Base-by-base conservation (phyloP, 441 rosid species). In the Erodium texanum region DNA sequence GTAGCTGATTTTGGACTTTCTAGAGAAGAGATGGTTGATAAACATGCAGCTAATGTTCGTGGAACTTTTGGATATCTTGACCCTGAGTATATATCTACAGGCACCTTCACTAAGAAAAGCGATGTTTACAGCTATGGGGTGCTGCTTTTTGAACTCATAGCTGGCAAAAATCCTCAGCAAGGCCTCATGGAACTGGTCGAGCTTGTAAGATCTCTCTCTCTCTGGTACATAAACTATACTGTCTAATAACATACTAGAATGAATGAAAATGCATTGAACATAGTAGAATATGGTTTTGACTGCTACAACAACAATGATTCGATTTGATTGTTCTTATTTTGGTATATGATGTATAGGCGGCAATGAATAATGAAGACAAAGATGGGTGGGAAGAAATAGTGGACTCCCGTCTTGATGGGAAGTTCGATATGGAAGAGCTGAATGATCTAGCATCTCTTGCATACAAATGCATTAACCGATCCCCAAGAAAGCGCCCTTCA, bases 51-150 rank as follows among this genome's bases (percentile, higher is more conserved):
- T 67, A 64, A 74, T 52, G 32, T 74, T 14, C 63, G 76, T 16
- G 76, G 76, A 27, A 74, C 76, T 32, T 69, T 68, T 65, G 73
- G 73, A 45, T 74, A 74, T 65, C 73, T 74, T 27, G 73, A 74
- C 45, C 76, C 76, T 0, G 76, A 74, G 54, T 74, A 74, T n/a
- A 58, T 74, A 38, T 74, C 76, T 54, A 69, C 76, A 11, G 65
- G 38, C 38, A 36, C 73, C 27, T 69, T 68, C 34, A 74, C 76
- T 18, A 74, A 74, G 76, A 74, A 69, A 66, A 74, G 76, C 34
- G 99, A 94, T 54, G 98, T 94, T 67, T 94, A 92, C 71, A 91
- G 99, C 77, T 94, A 83, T 0, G 98, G 99, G 50, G 98, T 94
- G 66, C 80, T 89, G 75, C 90, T 94, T 16, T 94, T 94, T 64